These are phyloP conservation scores for Hemileccinum impolitum DNA, from an alignment of 768 basidiomycete genomes.

Conservation along the genomic window DNA sequence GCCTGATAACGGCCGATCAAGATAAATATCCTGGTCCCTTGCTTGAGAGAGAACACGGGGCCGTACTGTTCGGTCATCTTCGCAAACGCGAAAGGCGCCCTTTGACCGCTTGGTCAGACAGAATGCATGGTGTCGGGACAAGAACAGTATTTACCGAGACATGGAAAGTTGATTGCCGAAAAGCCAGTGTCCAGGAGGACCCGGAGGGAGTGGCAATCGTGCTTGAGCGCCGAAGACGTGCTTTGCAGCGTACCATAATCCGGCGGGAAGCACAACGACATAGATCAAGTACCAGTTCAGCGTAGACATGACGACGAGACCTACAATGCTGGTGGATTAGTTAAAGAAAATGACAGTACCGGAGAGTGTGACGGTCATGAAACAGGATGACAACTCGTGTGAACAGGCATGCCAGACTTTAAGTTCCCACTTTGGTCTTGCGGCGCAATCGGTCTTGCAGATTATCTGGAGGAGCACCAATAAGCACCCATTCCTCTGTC, in stretches of 20 bases:
- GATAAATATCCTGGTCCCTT: conserved; percentile 33
- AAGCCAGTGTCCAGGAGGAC: conserved; percentile 15
- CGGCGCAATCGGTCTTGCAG: too few relatives aligned
- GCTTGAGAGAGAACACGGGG: conserved; percentile 52
- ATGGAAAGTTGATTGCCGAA: conserved; percentile 12
- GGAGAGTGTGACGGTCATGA: too few relatives aligned
- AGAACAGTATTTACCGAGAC: neutral
- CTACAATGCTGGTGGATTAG: too few relatives aligned
- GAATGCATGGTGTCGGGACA: too few relatives aligned
- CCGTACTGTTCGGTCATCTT: conserved; percentile 59
- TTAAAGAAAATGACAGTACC: too few relatives aligned
- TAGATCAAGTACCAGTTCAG: neutral
- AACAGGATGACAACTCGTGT: too few relatives aligned
- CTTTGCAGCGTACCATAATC: neutral
- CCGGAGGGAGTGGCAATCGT: conserved; percentile 13
- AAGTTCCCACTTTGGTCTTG: too few relatives aligned
- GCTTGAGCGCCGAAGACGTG: neutral
- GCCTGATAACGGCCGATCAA: conserved; percentile 29
- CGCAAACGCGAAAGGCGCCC: conserved; percentile 37
- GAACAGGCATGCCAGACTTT: too few relatives aligned
- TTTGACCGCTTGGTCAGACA: neutral
- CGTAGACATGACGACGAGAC: neutral
- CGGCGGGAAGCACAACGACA: neutral
- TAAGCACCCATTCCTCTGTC: too few relatives aligned
- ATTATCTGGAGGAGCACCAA: too few relatives aligned